Conservation (phyloP, 345 rosid species). For the Gossypium ekmanianum region DNA sequence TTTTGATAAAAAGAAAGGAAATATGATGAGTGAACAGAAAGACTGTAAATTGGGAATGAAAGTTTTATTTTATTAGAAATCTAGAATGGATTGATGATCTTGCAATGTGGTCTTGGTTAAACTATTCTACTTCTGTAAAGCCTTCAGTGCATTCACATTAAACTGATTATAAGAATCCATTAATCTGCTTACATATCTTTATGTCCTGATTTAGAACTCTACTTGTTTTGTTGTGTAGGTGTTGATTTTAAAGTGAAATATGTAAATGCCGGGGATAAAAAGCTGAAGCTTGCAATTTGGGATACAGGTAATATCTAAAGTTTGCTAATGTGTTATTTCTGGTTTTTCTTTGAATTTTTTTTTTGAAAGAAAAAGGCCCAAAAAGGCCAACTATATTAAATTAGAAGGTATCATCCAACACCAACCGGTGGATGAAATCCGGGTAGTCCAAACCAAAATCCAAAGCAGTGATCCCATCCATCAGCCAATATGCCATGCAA, state of each 20-base stretch:
- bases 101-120: neutral
- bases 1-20: neutral
- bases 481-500: too few species aligned
- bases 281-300: conserved; percentile 94
- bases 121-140: neutral
- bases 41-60: neutral
- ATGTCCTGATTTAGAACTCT: neutral
- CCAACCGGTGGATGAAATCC: too few species aligned
- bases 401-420: too few species aligned
- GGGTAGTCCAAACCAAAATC: too few species aligned
- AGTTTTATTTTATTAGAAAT: neutral
- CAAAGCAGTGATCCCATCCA: too few species aligned
- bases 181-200: conserved; percentile 1
- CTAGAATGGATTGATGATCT: neutral
- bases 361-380: too few species aligned
- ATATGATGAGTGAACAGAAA: neutral
- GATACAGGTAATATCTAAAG: conserved; percentile 57
- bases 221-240: conserved; percentile 37
- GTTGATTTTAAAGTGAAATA: conserved; percentile 92
- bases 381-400: too few species aligned
- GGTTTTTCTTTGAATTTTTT: neutral
- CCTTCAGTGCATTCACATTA: neutral
- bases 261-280: conserved; percentile 69
- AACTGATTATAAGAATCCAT: neutral
- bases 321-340: neutral